Percentiles rank a stretch among this genome's conserved stretches.
phyloP scores from a whole-genome alignment of 139 green algal genomes.

The Chlorella vulgaris region DNA sequence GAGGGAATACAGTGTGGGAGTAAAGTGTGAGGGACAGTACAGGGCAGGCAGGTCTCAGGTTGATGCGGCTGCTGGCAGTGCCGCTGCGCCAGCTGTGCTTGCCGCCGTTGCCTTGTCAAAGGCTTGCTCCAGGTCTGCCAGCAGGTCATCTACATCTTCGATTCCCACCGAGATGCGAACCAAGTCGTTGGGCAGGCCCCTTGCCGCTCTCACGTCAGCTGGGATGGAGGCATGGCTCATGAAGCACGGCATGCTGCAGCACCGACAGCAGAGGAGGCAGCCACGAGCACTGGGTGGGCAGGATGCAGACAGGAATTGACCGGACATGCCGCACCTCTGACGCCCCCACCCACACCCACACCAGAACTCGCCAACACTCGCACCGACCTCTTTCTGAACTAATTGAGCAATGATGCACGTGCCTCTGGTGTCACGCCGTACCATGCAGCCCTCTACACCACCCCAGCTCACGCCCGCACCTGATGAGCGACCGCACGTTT shows the following conservation, averaged over 20 bases:
- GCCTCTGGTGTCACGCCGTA: not conserved
- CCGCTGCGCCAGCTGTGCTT: not conserved
- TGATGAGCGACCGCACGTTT: conserved; percentile 85
- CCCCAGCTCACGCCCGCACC: not conserved
- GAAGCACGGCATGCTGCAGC: conserved; percentile 92
- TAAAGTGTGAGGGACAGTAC: no score
- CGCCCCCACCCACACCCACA: no score
- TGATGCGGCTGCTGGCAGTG: not conserved
- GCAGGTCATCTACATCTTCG: conserved; percentile 85
- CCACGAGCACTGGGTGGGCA: not conserved
- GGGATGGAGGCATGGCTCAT: conserved; percentile 97
- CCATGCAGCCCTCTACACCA: not conserved
- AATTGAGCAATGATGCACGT: no score
- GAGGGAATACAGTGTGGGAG: no score
- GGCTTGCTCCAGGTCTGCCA: conserved; percentile 72
- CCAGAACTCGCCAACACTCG: no score
- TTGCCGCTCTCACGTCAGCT: conserved; percentile 80
- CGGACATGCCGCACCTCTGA: no score
- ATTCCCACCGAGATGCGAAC: conserved; percentile 94
- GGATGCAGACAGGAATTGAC: no score
- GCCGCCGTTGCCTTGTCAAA: conserved; percentile 50
- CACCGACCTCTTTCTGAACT: no score
- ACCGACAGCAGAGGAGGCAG: not conserved
- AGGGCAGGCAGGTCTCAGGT: no score
- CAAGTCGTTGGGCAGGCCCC: conserved; percentile 95